Base-by-base conservation (phyloP, 345 rosid genomes). In the Xanthoceras sorbifolium region DNA sequence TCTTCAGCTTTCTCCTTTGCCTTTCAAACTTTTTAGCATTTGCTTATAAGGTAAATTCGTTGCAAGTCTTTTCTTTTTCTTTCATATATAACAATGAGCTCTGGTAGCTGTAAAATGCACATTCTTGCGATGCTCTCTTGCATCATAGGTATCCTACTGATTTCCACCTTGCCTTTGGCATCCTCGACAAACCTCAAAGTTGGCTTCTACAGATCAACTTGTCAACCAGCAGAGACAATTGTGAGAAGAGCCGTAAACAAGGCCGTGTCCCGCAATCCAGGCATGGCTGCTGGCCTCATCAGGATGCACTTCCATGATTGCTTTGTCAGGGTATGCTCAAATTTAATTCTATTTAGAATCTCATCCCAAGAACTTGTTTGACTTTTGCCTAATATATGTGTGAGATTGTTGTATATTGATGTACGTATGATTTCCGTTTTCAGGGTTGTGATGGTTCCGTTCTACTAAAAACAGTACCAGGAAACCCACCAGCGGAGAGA, bases 371-470 rank as follows among this genome's bases (percentile, higher is more conserved):
- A 3, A 48, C 54, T 3, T 48, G 3, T 20, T 15, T 22, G 3
- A 26, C 50, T 15, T 25, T 38, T 14, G 22, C 12, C 28, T n/a
- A 59, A 57, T 1, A 40, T 59, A 40, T 26, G 9, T 55, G 61
- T 55, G 57, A 34, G 26, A 4, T 20, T 60, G 23, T 14, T 59
- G 15, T 2, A 12, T 17, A 6, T 12, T 38, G 38, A 54, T n/a
- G n/a, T n/a, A 59, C 2, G 9, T 4, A 38, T 8, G 1, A 22
- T 72, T 17, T 32, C 0, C 17, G 15, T 59, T 66, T 59, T 62
- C 71, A 88, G 89, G 89, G 89, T 0, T 88, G 91, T 69, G 91
- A 88, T 78, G 90, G 79, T 20, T 88, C 90, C 1, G 82, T 88
- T 60, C 81, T 88, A 1, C 79, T 88, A 22, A 54, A 82, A 29